Evolutionary conservation across 345 rosid species (phyloP), one percentile per base, ranked within the genome.

Genomic region (Passiflora organensis): DNA sequence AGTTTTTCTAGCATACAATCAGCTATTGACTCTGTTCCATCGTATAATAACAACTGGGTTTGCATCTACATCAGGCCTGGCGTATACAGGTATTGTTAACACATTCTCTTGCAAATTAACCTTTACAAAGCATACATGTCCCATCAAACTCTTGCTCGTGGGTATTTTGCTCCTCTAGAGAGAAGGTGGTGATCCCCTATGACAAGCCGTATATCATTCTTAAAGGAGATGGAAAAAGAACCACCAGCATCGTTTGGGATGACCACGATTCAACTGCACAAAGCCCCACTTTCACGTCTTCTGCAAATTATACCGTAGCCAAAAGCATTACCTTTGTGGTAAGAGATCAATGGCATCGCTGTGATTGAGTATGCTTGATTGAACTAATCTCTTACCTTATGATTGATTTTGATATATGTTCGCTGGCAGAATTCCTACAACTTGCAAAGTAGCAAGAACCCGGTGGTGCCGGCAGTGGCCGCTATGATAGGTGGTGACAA

Each of bases 401-500:
- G n/a, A n/a, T n/a, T n/a, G n/a, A n/a, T n/a, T n/a, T n/a, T n/a
- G n/a, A n/a, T n/a, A n/a, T n/a, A n/a, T 46, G 25, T 46, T 46
- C 0, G 32, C 25, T 10, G 16, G 34, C 75, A 91, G 98, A 88
- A 91, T 51, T 63, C 95, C 0, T 77, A 79, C 66, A 88, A 86
- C 59, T 56, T 63, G 16, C 90, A 76, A 0, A 37, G 57, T 55
- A 13, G 63, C n/a, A 55, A 54, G 2, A 83, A 78, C 59, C 76
- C 64, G 4, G 74, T 61, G 39, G 20, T 1, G 0, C 74, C 85
- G 8, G 96, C 96, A 0, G 87, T 58, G 10, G 96, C 94, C 0
- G 93, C 95, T 0, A 32, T 81, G 79, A 56, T 91, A 10, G 13
- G 20, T 1, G 98, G 98, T 0, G 93, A 86, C 70, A 86, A 70